A percentile compares a stretch with the other conserved stretches of the same genome.
Evolutionary conservation across 2,329 filamentous ascomycete species (phyloP).

Genomic region (Plectosphaerella plurivora): DNA sequence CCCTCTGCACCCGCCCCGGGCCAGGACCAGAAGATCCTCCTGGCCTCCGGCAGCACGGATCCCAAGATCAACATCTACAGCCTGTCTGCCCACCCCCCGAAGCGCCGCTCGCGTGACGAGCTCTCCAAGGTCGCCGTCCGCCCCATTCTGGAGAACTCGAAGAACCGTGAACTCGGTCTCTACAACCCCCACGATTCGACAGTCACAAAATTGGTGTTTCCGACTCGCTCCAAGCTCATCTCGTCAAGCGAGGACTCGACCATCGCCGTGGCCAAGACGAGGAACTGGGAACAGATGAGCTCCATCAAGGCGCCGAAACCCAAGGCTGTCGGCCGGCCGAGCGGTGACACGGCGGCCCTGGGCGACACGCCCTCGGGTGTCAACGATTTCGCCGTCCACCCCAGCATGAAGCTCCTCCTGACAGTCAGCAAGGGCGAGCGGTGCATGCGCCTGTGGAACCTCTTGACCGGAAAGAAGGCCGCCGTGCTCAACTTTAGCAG

Average conservation of each 20-base stretch:
- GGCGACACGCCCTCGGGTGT: constrained; percentile 82
- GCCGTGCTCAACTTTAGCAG: constrained; percentile 82
- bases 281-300: constrained; percentile 85
- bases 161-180: constrained; percentile 83
- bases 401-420: constrained; percentile 94
- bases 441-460: constrained; percentile 91
- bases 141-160: constrained; percentile 76
- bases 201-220: constrained; percentile 76
- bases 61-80: constrained; percentile 94
- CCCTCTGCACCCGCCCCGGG: constrained; percentile 57
- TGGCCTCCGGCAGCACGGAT: constrained; percentile 89
- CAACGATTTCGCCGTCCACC: constrained; percentile 93
- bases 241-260: constrained; percentile 88
- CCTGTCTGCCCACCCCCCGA: constrained; percentile 66
- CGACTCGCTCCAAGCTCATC: constrained; percentile 80
- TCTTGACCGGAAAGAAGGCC: constrained; percentile 94
- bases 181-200: constrained; percentile 82
- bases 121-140: constrained; percentile 66
- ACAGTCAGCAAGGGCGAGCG: constrained; percentile 86
- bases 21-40: constrained; percentile 75
- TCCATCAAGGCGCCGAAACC: constrained; percentile 86
- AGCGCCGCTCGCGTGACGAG: constrained; percentile 48
- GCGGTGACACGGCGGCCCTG: constrained; percentile 80
- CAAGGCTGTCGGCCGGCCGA: constrained; percentile 74
- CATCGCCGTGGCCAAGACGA: constrained; percentile 78